A percentile compares a stretch with the other conserved stretches of the same genome.
Conservation (phyloP, 2,329 filamentous ascomycete genomes). For the Bipolaris gigantea region DNA sequence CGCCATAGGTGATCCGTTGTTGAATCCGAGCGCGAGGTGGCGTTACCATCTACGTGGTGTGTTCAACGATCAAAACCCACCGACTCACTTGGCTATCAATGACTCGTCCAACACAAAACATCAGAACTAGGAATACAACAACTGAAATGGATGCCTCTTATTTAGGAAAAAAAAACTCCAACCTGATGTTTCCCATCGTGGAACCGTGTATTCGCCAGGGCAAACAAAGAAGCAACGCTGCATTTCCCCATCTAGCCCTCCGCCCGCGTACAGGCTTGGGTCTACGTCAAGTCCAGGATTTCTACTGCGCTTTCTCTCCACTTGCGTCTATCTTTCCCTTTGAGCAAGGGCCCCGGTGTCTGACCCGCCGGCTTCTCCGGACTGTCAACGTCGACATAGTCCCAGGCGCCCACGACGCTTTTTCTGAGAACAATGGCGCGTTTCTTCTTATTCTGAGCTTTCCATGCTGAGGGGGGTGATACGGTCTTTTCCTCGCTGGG, state of each 20-base stretch:
- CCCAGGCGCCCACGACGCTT: conserved; percentile 40
- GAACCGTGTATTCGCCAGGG: not conserved
- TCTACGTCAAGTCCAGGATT: conserved; percentile 38
- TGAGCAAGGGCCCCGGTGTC: conserved; percentile 4
- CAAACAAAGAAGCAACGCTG: not conserved
- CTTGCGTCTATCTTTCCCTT: conserved; percentile 31
- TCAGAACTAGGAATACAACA: too few relatives aligned
- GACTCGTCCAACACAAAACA: too few relatives aligned
- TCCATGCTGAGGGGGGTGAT: conserved; percentile 33
- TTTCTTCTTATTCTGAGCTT: conserved; percentile 35
- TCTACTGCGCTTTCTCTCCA: conserved; percentile 45
- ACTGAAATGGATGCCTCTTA: too few relatives aligned
- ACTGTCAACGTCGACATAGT: conserved; percentile 33
- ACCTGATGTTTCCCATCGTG: too few relatives aligned
- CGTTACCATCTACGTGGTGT: too few relatives aligned
- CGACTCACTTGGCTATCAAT: too few relatives aligned
- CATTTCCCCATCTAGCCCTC: too few relatives aligned
- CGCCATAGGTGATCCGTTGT: too few relatives aligned
- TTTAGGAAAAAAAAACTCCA: too few relatives aligned
- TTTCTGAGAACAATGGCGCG: conserved; percentile 35
- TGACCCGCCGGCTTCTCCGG: conserved; percentile 7
- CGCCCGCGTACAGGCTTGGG: too few relatives aligned
- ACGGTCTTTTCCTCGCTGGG: conserved; percentile 15
- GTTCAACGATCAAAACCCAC: too few relatives aligned
- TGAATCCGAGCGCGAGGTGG: too few relatives aligned